A percentile compares a stretch with the other conserved stretches of the same genome.
Conservation (phyloP, 2,329 filamentous ascomycete genomes). For the Colletotrichum theobromicola region DNA sequence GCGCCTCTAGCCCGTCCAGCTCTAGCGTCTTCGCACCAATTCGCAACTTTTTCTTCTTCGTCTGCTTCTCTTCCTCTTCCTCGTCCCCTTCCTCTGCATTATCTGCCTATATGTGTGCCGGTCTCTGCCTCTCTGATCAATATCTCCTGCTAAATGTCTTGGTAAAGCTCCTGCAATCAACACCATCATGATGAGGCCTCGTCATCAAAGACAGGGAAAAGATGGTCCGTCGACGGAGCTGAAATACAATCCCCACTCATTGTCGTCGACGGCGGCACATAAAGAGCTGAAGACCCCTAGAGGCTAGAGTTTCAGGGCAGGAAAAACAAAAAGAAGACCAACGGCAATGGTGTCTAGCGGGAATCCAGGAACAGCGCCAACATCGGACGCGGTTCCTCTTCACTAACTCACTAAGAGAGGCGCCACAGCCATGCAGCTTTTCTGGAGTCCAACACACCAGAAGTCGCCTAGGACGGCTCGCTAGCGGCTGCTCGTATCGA, state of each 20-base stretch:
- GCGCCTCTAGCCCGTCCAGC: background rate
- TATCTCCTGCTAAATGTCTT: background rate
- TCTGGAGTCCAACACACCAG: background rate
- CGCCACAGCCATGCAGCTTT: conserved; percentile 2
- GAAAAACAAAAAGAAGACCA: background rate
- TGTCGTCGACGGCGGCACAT: background rate
- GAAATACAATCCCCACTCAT: background rate
- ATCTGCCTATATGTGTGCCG: background rate
- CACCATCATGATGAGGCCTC: background rate
- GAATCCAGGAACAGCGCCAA: background rate
- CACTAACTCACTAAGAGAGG: background rate
- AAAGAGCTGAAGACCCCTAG: background rate
- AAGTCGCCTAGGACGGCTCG: background rate
- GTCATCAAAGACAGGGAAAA: background rate
- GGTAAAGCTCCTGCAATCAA: background rate
- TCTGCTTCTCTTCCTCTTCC: background rate
- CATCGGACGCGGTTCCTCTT: background rate
- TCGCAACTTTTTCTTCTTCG: background rate
- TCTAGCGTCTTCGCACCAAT: background rate
- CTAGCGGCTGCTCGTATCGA: background rate
- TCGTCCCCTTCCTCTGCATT: background rate
- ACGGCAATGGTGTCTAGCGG: background rate
- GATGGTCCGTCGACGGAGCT: background rate
- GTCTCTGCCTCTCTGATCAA: background rate
- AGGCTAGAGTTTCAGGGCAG: background rate